Base-by-base conservation (phyloP, 2,329 filamentous ascomycete genomes). In the Geosmithia morbida region DNA sequence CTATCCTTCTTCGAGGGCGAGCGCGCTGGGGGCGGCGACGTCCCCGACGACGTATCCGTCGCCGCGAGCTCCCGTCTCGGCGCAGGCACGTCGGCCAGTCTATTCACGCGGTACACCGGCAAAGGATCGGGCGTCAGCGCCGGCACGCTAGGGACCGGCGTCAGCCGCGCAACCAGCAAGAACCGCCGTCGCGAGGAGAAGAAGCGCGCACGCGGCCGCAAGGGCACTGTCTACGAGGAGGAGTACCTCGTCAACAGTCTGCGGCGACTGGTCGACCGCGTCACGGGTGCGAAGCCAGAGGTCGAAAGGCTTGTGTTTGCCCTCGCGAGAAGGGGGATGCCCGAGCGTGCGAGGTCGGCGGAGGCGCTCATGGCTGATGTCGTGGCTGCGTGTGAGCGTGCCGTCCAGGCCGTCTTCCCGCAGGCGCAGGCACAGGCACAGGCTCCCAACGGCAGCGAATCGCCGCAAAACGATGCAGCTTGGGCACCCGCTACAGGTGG, bases 191-290 rank as follows among this genome's bases (percentile, higher is more conserved):
- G 88, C 18, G 92, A 98, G 64, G 92, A 98, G 70, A 81, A 94
- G 62, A 98, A 98, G 74, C 80, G 90, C 16, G 92, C 92, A 0
- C 73, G 87, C 7, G 92, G 92, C 20, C 90, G 95, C 62, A 97
- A 97, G 70, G 92, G 92, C 11, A 95, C 87, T 16, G 86, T 98
- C 5, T 98, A 98, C 63, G 92, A 98, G 63, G 90, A 97, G 60
- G 92, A 97, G 64, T 98, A 98, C 62, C 76, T 98, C 5, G 82
- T 95, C 49, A 92, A 89, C 61, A 90, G 83, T 54, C 81, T 97
- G 37, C 77, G 83, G 13, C 74, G 92, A 20, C 72, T 98, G 33
- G 77, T 95, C 14, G 87, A 94, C 61, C 75, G 89, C 37, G 79
- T 95, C 19, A 87, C 89, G 61, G 71, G 71, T 19, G 74, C 83